Evolutionary conservation across 2,329 filamentous ascomycete genomes (phyloP), one percentile per base, ranked within the genome.

Genomic region (Pyricularia sp.): DNA sequence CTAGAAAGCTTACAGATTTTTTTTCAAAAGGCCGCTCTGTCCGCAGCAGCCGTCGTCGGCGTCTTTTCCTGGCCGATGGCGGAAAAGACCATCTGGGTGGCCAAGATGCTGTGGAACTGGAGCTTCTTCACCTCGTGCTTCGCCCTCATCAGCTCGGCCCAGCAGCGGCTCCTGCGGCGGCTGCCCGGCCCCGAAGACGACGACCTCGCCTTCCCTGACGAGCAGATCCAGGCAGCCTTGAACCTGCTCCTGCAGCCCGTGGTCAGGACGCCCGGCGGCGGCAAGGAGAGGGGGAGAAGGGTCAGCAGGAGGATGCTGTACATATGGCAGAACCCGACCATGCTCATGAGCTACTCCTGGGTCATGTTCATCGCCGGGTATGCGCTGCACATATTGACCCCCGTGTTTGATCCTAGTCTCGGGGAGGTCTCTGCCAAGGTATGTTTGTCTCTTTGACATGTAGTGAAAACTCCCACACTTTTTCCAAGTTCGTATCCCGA

Each of bases 271-370:
- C 23, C n/a, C 23, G 28, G 7, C 28, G 42, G 33, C 25, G 33
- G 58, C 67, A 65, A 50, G 14, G 10, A 55, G 11, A 17, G 36
- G 23, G 10, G 10, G 17, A 61, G 67, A 26, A 59, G 67, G 23
- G 58, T 68, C 28, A 68, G 67, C 61, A 68, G 26, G 61, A 68
- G 67, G 61, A 68, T 68, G 67, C 31, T 68, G 58, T 68, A 61
- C 58, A 5, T 68, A 9, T 68, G 67, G 67, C 67, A 68, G 42
- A 64, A 61, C 50, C 67, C 67, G 12, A 65, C 61, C 2, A 68
- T 68, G 67, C 67, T 68, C n/a, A 68, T 68, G 67, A 63, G 61
- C 61, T 68, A 68, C 36, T 68, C 67, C 3, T 68, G 67, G 67
- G 67, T 68, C n/a, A 55, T 68, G 26, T 68, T 68, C 36, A 59